Base-by-base conservation (phyloP, 139 green algal genomes). In the Zygnema circumcarinatum region DNA sequence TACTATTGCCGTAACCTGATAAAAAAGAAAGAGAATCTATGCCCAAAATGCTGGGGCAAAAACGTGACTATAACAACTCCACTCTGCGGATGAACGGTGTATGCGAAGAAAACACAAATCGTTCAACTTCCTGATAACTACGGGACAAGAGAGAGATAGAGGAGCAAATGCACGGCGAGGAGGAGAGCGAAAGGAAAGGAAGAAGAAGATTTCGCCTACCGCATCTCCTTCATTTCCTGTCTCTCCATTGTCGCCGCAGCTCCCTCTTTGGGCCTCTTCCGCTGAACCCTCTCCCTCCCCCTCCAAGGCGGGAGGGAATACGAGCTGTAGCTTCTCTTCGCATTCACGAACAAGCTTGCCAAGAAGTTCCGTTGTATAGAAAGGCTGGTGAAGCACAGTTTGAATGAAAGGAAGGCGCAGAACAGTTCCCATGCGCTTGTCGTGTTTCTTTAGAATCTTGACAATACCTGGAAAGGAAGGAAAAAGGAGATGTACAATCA, bases 391-490 rank as follows among this genome's bases (percentile, higher is more conserved):
- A 53, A 89, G 81, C 35, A 36, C 35, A 87, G 47, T 36, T 52
- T 86, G 22, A 39, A 88, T 42, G 79, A 81, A 32, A 11, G 67
- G 38, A 42, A 83, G 90, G 36, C 81, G 89, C 29, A 93, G 42
- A 29, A 91, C 81, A 31, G 83, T 93, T 42, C 47, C 38, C 25
- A 93, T 69, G 83, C 74, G 68, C 47, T 93, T 93, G 89, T 93
- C 90, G 78, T 93, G 90, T 86, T 93, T 93, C 76, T 93, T 93
- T 11, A 93, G 83, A 32, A 93, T 93, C 72, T 93, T 93, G 1
- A 91, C 90, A 42, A 93, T 54, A 22, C 82, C 90, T 29, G 53
- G 76, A 42, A 86, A 85, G 69, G 16, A 38, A 39, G 16, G 16
- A 78, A 78, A n/a, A n/a, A n/a, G n/a, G n/a, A n/a, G n/a, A n/a